phyloP scores from a whole-genome alignment of 768 basidiomycete genomes.

The Amanita inopinata region DNA sequence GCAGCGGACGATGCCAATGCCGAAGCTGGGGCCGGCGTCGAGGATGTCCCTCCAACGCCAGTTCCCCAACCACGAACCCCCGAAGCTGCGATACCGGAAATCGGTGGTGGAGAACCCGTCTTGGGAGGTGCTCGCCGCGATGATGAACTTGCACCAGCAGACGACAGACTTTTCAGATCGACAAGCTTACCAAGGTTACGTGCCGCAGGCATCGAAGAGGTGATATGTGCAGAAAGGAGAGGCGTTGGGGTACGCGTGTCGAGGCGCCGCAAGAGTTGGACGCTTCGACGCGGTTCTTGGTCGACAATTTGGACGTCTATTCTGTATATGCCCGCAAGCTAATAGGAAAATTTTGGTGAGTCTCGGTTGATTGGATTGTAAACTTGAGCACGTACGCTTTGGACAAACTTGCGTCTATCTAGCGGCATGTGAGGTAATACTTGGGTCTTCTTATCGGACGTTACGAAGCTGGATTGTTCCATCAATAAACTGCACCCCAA shows the following conservation, averaged over 20 bases:
- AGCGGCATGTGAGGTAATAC: conserved; percentile 76
- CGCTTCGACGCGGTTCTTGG: conserved; percentile 80
- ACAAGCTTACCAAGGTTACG: conserved; percentile 48
- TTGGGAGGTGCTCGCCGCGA: conserved; percentile 1
- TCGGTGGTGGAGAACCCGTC: neutral
- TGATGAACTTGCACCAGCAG: neutral
- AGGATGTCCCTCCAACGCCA: neutral
- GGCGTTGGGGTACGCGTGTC: conserved; percentile 76
- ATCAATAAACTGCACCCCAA: conserved; percentile 7
- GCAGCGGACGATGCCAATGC: neutral
- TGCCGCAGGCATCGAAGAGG: conserved; percentile 21
- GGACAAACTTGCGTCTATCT: conserved; percentile 76
- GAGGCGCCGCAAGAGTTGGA: conserved; percentile 72
- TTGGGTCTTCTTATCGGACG: conserved; percentile 56
- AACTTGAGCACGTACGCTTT: conserved; percentile 38
- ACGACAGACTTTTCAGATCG: conserved; percentile 34
- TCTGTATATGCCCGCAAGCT: conserved; percentile 74
- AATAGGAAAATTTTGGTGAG: conserved; percentile 4
- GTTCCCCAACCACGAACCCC: conserved; percentile 10
- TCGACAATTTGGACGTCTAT: conserved; percentile 85
- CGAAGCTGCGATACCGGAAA: conserved; percentile 3
- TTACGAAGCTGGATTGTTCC: conserved; percentile 43
- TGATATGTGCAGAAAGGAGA: conserved; percentile 44
- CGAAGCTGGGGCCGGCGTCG: conserved; percentile 1
- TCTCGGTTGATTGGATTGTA: conserved; percentile 4